A percentile compares a stretch with the other conserved stretches of the same genome.
Evolutionary conservation across 345 rosid species (phyloP).

Genomic region (Durio zibethinus): DNA sequence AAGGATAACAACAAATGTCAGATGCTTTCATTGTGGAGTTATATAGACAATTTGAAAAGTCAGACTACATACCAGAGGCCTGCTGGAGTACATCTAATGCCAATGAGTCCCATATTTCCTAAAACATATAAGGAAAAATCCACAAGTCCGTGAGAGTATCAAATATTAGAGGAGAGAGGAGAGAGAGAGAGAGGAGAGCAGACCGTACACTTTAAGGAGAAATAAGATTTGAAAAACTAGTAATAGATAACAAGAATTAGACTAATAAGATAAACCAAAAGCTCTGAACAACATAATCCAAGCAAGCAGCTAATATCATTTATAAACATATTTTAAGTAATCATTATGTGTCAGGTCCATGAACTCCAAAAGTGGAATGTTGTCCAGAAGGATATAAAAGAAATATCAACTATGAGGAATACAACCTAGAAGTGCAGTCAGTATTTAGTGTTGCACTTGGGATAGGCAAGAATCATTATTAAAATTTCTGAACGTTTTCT

Average conservation of each 20-base stretch:
- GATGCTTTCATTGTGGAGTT: background rate
- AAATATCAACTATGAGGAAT: background rate
- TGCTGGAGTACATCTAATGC: conserved; percentile 74
- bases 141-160: background rate
- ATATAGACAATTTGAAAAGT: background rate
- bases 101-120: conserved; percentile 90
- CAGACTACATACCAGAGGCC: conserved; percentile 71
- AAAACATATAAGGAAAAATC: conserved; percentile 7
- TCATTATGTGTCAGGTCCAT: background rate
- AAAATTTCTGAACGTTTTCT: background rate
- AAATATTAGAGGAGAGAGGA: background rate
- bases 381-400: conserved; percentile 1
- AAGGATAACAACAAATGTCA: background rate
- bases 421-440: background rate
- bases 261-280: background rate
- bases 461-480: background rate
- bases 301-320: background rate
- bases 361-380: background rate
- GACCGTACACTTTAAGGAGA: background rate
- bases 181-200: background rate
- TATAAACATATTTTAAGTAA: background rate
- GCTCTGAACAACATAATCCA: background rate
- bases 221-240: background rate
- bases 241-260: background rate
- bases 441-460: background rate